Evolutionary conservation across 2,329 filamentous ascomycete genomes (phyloP).

Genomic region (Aspergillus sp.): DNA sequence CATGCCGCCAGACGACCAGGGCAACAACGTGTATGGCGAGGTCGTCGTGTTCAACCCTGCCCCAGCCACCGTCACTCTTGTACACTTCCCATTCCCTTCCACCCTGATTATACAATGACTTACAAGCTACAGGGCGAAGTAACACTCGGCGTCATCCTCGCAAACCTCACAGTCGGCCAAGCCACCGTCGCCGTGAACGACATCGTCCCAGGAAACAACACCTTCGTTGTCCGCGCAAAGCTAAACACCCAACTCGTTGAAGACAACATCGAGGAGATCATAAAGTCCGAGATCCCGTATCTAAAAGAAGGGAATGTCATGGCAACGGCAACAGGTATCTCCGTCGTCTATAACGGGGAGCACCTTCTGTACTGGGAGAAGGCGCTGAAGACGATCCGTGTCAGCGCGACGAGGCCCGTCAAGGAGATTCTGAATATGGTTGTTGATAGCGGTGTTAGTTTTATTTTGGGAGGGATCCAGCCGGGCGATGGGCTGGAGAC

Average conservation of each 20-base stretch:
- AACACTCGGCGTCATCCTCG: constrained; percentile 3
- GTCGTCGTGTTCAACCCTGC: constrained; percentile 4
- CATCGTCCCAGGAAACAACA: constrained; percentile 9
- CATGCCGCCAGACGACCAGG: not conserved
- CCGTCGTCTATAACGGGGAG: constrained; percentile 5
- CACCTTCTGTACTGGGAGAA: constrained; percentile 12
- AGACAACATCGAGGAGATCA: not conserved
- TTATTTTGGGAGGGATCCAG: not conserved
- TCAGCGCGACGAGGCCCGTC: constrained; percentile 2
- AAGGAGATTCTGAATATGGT: not conserved
- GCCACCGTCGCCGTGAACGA: constrained; percentile 2
- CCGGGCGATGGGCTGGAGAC: not conserved
- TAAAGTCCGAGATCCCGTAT: constrained; percentile 1
- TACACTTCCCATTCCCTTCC: not conserved
- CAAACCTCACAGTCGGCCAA: constrained; percentile 1
- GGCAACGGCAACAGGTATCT: not conserved
- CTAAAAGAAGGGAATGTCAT: not conserved
- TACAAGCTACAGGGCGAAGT: constrained; percentile 1
- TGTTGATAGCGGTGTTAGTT: not conserved
- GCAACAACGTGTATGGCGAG: constrained; percentile 5
- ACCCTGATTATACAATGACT: not conserved
- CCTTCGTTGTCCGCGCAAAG: not conserved
- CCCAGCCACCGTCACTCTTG: constrained; percentile 1
- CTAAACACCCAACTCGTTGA: not conserved
- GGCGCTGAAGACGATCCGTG: not conserved